Evolutionary conservation across 2,329 filamentous ascomycete genomes (phyloP).

Genomic region (Fusarium pilosicola): DNA sequence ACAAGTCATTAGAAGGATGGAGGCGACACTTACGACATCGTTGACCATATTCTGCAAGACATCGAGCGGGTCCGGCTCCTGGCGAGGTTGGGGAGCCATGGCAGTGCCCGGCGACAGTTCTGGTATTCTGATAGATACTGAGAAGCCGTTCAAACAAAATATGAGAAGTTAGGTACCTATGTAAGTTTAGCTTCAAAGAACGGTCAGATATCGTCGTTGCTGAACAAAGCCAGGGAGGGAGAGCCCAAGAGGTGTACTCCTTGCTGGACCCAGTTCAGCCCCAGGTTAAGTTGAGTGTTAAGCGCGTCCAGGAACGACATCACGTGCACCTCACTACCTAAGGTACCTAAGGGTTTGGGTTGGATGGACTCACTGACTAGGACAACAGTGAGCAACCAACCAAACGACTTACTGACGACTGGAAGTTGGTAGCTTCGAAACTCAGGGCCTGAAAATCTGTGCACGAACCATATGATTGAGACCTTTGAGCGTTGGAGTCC

Average conservation of each 20-base stretch:
- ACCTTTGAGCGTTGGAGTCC: not conserved
- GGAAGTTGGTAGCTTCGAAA: not conserved
- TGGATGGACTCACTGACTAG: constrained; percentile 3
- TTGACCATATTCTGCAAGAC: constrained; percentile 64
- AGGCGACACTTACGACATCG: constrained; percentile 59
- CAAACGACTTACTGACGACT: not conserved
- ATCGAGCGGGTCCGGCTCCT: constrained; percentile 53
- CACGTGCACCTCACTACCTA: constrained; percentile 28
- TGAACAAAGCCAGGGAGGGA: constrained; percentile 15
- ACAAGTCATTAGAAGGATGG: not conserved
- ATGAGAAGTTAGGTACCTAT: not conserved
- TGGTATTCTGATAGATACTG: not conserved
- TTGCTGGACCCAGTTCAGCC: constrained; percentile 9
- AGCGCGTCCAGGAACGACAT: constrained; percentile 7
- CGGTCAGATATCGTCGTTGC: constrained; percentile 21
- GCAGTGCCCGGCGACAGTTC: not conserved
- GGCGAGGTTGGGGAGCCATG: constrained; percentile 49
- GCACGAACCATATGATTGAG: not conserved
- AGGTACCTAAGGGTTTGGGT: not conserved
- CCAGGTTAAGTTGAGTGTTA: constrained; percentile 1
- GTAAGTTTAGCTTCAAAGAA: not conserved
- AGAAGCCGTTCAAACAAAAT: not conserved
- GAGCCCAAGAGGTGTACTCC: not conserved
- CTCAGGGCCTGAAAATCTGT: not conserved
- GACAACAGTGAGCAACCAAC: not conserved